phyloP scores from a whole-genome alignment of 495 filamentous ascomycete species.

The Glutinoglossum americanum region DNA sequence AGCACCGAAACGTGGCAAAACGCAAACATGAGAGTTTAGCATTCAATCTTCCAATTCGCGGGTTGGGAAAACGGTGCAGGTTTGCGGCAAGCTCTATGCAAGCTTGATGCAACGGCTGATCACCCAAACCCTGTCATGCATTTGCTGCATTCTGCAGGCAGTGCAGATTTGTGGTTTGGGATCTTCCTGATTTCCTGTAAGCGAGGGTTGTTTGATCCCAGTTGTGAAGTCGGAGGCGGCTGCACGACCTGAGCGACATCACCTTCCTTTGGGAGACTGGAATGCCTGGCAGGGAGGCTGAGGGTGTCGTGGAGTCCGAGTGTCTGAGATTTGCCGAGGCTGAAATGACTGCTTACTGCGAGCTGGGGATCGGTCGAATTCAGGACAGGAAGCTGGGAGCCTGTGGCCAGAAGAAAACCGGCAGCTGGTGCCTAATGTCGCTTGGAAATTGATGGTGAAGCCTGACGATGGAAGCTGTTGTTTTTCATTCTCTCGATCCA shows the following conservation, averaged over 20 bases:
- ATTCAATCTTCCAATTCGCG: neutral
- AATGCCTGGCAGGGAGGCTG: neutral
- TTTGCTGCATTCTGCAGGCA: neutral
- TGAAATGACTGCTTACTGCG: neutral
- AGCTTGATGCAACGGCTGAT: slow-evolving; percentile 1
- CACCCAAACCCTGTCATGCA: neutral
- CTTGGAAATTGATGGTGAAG: neutral
- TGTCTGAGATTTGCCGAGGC: neutral
- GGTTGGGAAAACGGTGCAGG: neutral
- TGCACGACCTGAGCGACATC: neutral
- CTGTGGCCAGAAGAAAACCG: neutral
- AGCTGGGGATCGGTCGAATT: neutral
- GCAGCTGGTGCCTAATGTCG: neutral
- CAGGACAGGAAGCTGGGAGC: neutral
- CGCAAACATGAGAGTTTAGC: neutral
- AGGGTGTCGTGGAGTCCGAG: neutral
- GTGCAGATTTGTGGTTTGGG: neutral
- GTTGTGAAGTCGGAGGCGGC: neutral
- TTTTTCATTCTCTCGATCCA: neutral
- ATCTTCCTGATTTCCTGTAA: neutral
- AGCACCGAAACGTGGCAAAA: neutral
- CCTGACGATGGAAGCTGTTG: neutral
- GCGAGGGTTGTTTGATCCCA: neutral
- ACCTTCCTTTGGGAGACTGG: neutral
- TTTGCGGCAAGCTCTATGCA: neutral